Percentiles rank a stretch among this genome's conserved stretches.
phyloP scores from a whole-genome alignment of 2,329 filamentous ascomycete genomes.

The Botrytis deweyae region DNA sequence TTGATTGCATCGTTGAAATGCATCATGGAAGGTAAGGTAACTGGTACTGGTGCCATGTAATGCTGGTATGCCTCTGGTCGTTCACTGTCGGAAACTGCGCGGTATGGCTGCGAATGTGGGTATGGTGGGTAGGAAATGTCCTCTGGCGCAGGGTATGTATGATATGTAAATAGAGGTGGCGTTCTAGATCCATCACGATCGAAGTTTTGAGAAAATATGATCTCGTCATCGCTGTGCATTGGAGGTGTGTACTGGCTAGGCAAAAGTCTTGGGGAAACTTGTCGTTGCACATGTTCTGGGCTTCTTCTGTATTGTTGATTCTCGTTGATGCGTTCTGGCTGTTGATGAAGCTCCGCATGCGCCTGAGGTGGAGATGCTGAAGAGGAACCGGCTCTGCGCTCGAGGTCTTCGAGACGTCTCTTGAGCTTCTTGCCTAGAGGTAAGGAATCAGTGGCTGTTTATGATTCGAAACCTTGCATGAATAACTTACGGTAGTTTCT shows the following conservation, averaged over 20 bases:
- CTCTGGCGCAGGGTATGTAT: conserved; percentile 65
- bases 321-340: conserved; percentile 31
- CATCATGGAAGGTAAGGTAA: conserved; percentile 63
- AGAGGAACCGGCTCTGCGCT: conserved; percentile 69
- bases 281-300: conserved; percentile 40
- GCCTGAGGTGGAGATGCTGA: conserved; percentile 56
- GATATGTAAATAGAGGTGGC: conserved; percentile 67
- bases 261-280: conserved; percentile 43
- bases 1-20: conserved; percentile 66
- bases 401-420: conserved; percentile 81
- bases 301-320: conserved; percentile 37
- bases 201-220: conserved; percentile 65
- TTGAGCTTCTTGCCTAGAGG: conserved; percentile 85
- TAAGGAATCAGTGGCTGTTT: conserved; percentile 24
- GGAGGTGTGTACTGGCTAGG: conserved; percentile 62
- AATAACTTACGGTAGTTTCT: conserved; percentile 85
- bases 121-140: conserved; percentile 62
- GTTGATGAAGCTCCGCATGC: conserved; percentile 48
- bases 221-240: conserved; percentile 61
- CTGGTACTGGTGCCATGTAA: conserved; percentile 56
- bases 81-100: conserved; percentile 47
- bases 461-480: conserved; percentile 10
- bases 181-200: conserved; percentile 69
- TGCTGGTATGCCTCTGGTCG: conserved; percentile 50
- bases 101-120: conserved; percentile 54